Base-by-base conservation (phyloP, 331 rosid genomes). In the Malus hybrid region DNA sequence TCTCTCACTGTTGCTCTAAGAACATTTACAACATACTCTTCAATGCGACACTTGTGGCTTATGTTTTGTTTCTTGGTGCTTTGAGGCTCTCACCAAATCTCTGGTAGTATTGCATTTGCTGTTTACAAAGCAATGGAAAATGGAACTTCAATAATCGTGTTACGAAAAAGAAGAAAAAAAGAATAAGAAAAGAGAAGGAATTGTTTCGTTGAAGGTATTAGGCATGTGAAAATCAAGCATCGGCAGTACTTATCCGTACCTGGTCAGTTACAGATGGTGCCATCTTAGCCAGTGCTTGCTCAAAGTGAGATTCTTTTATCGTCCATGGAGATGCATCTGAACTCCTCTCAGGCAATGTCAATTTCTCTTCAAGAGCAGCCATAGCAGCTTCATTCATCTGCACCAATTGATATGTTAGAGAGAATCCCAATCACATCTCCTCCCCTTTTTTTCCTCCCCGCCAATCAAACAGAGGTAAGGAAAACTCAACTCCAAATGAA, bases 331-430 rank as follows among this genome's bases (percentile, higher is more conserved):
- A 39, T 36, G 69, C 26, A 73, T 52, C 83, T 7, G 60, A 30
- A 58, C 77, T 76, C 71, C 70, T 77, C 70, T 75, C 79, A 2
- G 48, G 19, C 24, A 84, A 85, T 26, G 64, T 19, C 69, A 58
- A 80, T 50, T 80, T 86, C 75, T 89, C 93, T 18, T 85, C 87
- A 30, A 79, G 73, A 55, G 97, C 98, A 77, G 84, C 81, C 93
- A 84, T 83, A 36, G 85, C 91, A 62, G 98, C 98, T 79, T 91
- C 88, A 12, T 88, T 75, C 86, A 88, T 84, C 98, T 93, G 32
- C 58, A 67, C 34, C 34, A 76, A 69, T 6, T 16, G 72, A 26
- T 70, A 70, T 6, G 56, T 66, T 14, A 19, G 11, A 26, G 10
- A 52, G n/a, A 63, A 63, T 63, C 48, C 11, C 58, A 11, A 62